Evolutionary conservation across 1,284 basidiomycete genomes (phyloP), one percentile per base, ranked within the genome.

Genomic region (Thelephora terrestris): DNA sequence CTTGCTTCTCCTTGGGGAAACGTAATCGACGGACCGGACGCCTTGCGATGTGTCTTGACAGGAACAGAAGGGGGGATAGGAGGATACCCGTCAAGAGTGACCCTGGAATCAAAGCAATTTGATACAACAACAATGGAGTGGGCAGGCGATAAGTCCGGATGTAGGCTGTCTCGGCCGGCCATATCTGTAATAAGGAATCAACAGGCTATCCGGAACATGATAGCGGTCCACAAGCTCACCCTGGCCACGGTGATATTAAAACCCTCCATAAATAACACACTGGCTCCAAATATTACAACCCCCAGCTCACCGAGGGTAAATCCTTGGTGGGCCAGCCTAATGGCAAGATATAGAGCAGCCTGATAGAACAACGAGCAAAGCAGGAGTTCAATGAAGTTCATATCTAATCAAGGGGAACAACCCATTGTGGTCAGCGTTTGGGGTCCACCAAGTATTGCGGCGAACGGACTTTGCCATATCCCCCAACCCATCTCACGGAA

Each of bases 301-400:
- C 84, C 85, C 9, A 98, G 76, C 64, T 99, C 96, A 43, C 96
- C 96, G 2, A 99, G 74, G 0, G 95, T 99, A 65, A 98, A 95
- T 12, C 90, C 91, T 21, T 87, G 79, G 56, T 96, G 84, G 0
- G 93, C 95, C 29, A 99, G 73, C 20, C 95, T 78, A 45, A 96
- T 79, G 47, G 89, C 89, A 44, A 87, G 75, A 62, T 98, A 99
- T 47, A 98, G 71, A 40, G 89, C 83, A 57, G 91, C 84, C 62
- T 99, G 96, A 65, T 88, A 98, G 67, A 95, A 90, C 42, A 89
- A 62, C 0, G 91, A 81, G 20, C 79, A 77, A 10, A 86, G 70
- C 17, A 80, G 68, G 45, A 91, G 75, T 60, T 99, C 95, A 52
- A 90, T 79, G 53, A 78, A 73, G 55, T 77, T 80, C 64, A 93